phyloP scores from a whole-genome alignment of 768 basidiomycete genomes.

The Phylloporus rhodoxanthus region DNA sequence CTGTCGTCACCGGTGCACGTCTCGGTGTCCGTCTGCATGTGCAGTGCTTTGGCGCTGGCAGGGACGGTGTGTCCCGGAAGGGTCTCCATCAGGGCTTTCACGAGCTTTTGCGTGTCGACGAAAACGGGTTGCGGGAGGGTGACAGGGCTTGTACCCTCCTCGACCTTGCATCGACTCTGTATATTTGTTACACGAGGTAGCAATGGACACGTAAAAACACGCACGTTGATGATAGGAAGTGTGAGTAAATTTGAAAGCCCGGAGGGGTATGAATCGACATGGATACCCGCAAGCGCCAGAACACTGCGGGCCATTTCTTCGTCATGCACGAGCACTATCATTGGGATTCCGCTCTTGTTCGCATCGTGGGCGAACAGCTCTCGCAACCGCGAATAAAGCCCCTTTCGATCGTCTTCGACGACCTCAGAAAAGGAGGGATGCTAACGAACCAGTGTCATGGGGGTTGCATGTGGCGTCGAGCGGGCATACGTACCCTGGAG shows the following conservation, averaged over 20 bases:
- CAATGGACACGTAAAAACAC: background rate
- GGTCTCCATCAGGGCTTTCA: constrained; percentile 36
- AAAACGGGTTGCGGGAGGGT: constrained; percentile 30
- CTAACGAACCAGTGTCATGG: constrained; percentile 3
- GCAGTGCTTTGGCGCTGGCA: constrained; percentile 32
- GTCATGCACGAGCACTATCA: constrained; percentile 45
- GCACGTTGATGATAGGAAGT: constrained; percentile 3
- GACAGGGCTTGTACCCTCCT: background rate
- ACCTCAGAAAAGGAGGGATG: constrained; percentile 15
- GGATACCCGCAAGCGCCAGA: constrained; percentile 38
- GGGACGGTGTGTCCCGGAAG: constrained; percentile 21
- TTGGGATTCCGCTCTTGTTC: constrained; percentile 25
- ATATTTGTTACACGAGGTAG: background rate
- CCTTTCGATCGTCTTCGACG: constrained; percentile 6
- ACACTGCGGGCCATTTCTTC: constrained; percentile 35
- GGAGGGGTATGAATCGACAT: constrained; percentile 36
- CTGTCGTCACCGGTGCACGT: constrained; percentile 52
- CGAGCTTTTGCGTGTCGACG: constrained; percentile 38
- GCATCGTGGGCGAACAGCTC: constrained; percentile 18
- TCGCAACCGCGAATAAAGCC: constrained; percentile 14
- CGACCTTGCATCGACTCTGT: constrained; percentile 11
- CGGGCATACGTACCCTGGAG: constrained; percentile 11
- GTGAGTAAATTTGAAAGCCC: constrained; percentile 30
- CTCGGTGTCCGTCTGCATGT: constrained; percentile 28
- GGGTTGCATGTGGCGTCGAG: background rate